Conservation (phyloP, 208 protist genomes). For the Tritrichomonas musculus region DNA sequence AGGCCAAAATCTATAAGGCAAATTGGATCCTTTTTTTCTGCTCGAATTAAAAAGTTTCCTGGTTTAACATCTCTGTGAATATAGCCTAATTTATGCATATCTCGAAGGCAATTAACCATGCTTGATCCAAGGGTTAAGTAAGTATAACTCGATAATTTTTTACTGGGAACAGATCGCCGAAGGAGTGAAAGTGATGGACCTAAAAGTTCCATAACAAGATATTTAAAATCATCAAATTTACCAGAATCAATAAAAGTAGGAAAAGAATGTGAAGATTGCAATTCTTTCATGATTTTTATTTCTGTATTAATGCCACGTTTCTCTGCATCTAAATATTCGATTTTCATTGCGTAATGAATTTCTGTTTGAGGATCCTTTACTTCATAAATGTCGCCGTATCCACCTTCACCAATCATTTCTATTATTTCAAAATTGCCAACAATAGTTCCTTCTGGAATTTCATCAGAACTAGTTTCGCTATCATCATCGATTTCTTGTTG, state of each 20-base stretch:
- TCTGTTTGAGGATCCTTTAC: neutral
- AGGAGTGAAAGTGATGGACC: neutral
- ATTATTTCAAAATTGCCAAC: neutral
- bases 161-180: neutral
- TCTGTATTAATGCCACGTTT: neutral
- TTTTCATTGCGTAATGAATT: neutral
- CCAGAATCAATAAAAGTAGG: neutral
- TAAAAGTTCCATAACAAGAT: slow-evolving; percentile 1
- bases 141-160: neutral
- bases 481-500: too few species aligned
- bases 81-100: neutral
- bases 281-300: neutral
- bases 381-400: slow-evolving; percentile 7
- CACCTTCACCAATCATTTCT: neutral
- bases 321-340: neutral
- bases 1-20: neutral
- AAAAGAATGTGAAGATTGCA: neutral
- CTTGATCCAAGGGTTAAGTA: neutral
- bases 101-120: neutral
- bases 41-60: neutral
- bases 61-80: neutral
- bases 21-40: neutral
- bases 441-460: neutral
- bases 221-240: neutral
- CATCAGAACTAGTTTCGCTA: too few species aligned